A percentile compares a stretch with the other conserved stretches of the same genome.
These are phyloP conservation scores for Phyllosticta citribraziliensis DNA, from an alignment of 2,329 filamentous ascomycete species.

Conservation along the genomic window DNA sequence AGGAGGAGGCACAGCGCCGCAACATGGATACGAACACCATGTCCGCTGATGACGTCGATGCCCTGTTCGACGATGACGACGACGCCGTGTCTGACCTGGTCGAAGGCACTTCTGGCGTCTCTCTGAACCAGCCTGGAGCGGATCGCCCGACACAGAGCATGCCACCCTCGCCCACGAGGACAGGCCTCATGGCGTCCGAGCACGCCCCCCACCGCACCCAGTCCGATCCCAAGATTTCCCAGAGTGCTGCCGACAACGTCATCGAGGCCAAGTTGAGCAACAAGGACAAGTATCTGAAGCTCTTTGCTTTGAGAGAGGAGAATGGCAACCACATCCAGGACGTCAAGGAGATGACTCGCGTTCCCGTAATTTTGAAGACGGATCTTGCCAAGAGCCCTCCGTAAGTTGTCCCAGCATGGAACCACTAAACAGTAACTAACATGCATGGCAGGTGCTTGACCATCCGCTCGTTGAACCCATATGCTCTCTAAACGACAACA, in stretches of 20 bases:
- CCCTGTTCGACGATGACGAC: slow-evolving; percentile 90
- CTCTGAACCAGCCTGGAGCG: slow-evolving; percentile 50
- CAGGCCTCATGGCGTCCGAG: slow-evolving; percentile 50
- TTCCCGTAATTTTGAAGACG: slow-evolving; percentile 97
- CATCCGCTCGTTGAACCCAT: slow-evolving; percentile 75
- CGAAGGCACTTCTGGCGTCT: slow-evolving; percentile 87
- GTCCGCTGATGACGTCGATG: slow-evolving; percentile 84
- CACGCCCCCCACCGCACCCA: slow-evolving; percentile 74
- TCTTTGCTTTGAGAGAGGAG: slow-evolving; percentile 85
- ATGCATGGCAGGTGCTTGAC: slow-evolving; percentile 56
- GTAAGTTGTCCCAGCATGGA: slow-evolving; percentile 52
- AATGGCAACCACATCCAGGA: slow-evolving; percentile 96
- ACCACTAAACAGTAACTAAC: not conserved
- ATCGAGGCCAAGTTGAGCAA: slow-evolving; percentile 73
- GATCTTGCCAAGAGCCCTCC: slow-evolving; percentile 97
- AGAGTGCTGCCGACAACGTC: slow-evolving; percentile 49
- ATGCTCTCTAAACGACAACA: slow-evolving; percentile 41
- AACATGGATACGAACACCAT: slow-evolving; percentile 93
- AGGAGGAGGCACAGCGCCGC: slow-evolving; percentile 82
- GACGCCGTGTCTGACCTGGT: slow-evolving; percentile 73
- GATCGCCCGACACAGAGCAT: slow-evolving; percentile 93
- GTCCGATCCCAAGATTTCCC: slow-evolving; percentile 85
- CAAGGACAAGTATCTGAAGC: slow-evolving; percentile 91
- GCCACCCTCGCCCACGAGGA: slow-evolving; percentile 78
- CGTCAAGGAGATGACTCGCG: slow-evolving; percentile 91